phyloP scores from a whole-genome alignment of 495 filamentous ascomycete species.

The Halenospora varia region DNA sequence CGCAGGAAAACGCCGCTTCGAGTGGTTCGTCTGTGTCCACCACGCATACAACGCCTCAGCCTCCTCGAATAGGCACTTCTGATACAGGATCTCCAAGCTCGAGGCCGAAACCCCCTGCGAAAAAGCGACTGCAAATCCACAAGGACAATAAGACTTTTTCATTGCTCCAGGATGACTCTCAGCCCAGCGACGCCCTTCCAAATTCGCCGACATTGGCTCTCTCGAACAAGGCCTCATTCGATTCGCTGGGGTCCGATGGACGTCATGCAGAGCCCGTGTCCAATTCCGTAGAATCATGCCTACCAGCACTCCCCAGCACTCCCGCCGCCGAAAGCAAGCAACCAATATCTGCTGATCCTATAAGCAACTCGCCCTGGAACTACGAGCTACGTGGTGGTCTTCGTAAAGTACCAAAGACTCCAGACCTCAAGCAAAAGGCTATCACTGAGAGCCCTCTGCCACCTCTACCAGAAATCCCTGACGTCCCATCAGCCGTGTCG shows the following conservation, averaged over 20 bases:
- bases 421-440: constrained; percentile 42
- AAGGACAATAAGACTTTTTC: constrained; percentile 28
- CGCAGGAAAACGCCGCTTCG: constrained; percentile 5
- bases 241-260: constrained; percentile 38
- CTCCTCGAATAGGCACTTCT: constrained; percentile 17
- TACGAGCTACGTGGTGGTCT: constrained; percentile 51
- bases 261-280: constrained; percentile 38
- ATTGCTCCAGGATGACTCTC: constrained; percentile 15
- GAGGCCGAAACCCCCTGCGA: constrained; percentile 15
- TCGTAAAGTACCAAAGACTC: constrained; percentile 47
- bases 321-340: constrained; percentile 17
- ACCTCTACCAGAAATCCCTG: constrained; percentile 34
- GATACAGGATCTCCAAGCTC: constrained; percentile 21
- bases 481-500: constrained; percentile 19
- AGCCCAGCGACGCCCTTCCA: constrained; percentile 1
- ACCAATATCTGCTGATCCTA: constrained; percentile 37
- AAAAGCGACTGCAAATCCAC: constrained; percentile 24
- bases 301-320: constrained; percentile 31
- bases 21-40: constrained; percentile 16
- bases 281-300: constrained; percentile 40
- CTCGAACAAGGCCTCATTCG: constrained; percentile 12
- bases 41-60: constrained; percentile 11
- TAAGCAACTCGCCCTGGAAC: constrained; percentile 43
- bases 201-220: constrained; percentile 2
- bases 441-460: constrained; percentile 27